Conservation (phyloP, 805 yeast genomes). For the Candida tibetensis region DNA sequence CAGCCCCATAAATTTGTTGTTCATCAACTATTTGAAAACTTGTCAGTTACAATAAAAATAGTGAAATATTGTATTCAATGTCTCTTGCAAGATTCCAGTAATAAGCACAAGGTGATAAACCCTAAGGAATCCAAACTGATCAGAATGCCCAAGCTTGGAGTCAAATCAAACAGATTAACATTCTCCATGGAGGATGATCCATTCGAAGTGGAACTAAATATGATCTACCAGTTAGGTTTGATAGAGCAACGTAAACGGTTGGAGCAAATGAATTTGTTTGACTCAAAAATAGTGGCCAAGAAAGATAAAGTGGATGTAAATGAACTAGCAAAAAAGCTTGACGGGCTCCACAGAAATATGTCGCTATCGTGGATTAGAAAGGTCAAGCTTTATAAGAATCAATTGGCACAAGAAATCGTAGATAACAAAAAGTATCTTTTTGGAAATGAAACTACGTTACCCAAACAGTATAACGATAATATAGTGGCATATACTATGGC, state of each 20-base stretch:
- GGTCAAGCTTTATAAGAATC: slow-evolving; percentile 45
- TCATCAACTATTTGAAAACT: slow-evolving; percentile 36
- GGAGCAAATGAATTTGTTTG: slow-evolving; percentile 28
- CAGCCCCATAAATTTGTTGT: slow-evolving; percentile 41
- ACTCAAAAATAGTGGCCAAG: slow-evolving; percentile 7
- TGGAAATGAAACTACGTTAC: slow-evolving; percentile 30
- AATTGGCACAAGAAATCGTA: slow-evolving; percentile 39
- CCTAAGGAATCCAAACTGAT: slow-evolving; percentile 32
- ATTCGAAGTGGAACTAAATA: slow-evolving; percentile 38
- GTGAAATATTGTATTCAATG: slow-evolving; percentile 32
- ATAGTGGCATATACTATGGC: slow-evolving; percentile 28
- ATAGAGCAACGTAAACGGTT: slow-evolving; percentile 39
- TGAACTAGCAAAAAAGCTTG: slow-evolving; percentile 8
- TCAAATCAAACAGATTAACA: slow-evolving; percentile 25
- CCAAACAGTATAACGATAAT: slow-evolving; percentile 18
- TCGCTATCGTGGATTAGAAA: slow-evolving; percentile 71
- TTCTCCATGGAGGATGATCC: slow-evolving; percentile 45
- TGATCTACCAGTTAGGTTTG: slow-evolving; percentile 42
- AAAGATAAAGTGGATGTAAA: not conserved
- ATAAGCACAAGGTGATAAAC: slow-evolving; percentile 18
- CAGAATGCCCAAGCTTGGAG: slow-evolving; percentile 25
- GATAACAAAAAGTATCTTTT: slow-evolving; percentile 30
- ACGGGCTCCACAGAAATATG: slow-evolving; percentile 44
- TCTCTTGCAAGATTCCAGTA: slow-evolving; percentile 15
- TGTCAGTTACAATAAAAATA: slow-evolving; percentile 33